Evolutionary conservation across 2,329 filamentous ascomycete genomes (phyloP).

Genomic region (Hymenoscyphus scutula): DNA sequence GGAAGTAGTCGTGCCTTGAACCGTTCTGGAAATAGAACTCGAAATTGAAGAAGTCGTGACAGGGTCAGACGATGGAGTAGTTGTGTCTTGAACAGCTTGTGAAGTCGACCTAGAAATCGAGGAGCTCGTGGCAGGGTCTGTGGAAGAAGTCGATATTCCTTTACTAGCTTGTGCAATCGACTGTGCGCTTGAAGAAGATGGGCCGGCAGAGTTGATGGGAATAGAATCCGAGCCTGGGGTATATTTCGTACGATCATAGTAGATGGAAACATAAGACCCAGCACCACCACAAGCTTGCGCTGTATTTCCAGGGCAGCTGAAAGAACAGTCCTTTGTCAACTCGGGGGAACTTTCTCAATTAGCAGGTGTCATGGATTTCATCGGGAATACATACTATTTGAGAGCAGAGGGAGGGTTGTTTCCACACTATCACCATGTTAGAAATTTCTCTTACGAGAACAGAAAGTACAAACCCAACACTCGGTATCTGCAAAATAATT

Average conservation of each 20-base stretch:
- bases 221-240: constrained; percentile 22
- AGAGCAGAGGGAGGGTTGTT: constrained; percentile 27
- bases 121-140: not conserved
- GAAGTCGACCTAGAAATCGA: not conserved
- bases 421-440: constrained; percentile 31
- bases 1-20: not conserved
- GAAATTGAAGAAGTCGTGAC: not conserved
- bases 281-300: constrained; percentile 32
- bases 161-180: not conserved
- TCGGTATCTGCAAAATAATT: constrained; percentile 22
- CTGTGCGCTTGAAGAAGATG: not conserved
- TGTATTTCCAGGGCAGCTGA: constrained; percentile 24
- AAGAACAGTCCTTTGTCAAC: constrained; percentile 25
- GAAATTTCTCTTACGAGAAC: not conserved
- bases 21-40: not conserved
- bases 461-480: constrained; percentile 6
- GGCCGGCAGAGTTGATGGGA: not conserved
- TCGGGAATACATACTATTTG: constrained; percentile 24
- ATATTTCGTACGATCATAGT: constrained; percentile 35
- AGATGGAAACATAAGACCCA: constrained; percentile 36
- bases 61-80: not conserved
- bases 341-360: constrained; percentile 23
- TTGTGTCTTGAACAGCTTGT: not conserved
- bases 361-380: not conserved
- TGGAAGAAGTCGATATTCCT: not conserved